Conservation (phyloP, 495 filamentous ascomycete species). For the Baudoinia panamericana region DNA sequence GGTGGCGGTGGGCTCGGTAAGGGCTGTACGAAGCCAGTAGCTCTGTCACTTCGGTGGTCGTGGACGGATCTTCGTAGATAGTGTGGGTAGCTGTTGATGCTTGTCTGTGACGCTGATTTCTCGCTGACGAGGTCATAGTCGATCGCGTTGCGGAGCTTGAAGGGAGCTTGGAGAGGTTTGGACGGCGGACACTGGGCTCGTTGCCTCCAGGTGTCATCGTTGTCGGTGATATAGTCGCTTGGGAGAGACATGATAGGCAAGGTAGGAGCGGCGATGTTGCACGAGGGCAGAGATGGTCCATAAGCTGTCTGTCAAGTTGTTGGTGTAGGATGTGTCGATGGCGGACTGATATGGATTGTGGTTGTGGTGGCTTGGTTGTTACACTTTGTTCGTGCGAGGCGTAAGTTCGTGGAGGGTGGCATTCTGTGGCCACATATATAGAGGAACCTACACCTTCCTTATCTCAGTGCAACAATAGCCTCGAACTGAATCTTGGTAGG, state of each 20-base stretch:
- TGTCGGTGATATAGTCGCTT: not conserved
- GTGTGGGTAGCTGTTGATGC: not conserved
- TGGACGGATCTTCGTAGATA: not conserved
- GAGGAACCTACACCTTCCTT: too few relatives aligned
- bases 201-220: not conserved
- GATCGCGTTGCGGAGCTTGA: conserved; percentile 1
- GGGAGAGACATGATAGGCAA: conserved; percentile 6
- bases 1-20: not conserved
- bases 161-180: not conserved
- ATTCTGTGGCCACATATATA: too few relatives aligned
- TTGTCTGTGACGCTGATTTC: too few relatives aligned
- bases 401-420: too few relatives aligned
- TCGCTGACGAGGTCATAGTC: not conserved
- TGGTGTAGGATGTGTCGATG: too few relatives aligned
- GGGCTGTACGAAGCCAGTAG: not conserved
- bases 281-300: conserved; percentile 4
- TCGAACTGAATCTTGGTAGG: too few relatives aligned
- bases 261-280: not conserved
- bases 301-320: too few relatives aligned
- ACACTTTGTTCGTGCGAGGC: too few relatives aligned
- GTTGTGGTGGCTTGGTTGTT: too few relatives aligned
- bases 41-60: not conserved
- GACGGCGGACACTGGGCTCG: not conserved
- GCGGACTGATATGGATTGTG: too few relatives aligned
- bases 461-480: too few relatives aligned